Base-by-base conservation (phyloP, 2,329 filamentous ascomycete species). In the Chaetomiaceae sp. region DNA sequence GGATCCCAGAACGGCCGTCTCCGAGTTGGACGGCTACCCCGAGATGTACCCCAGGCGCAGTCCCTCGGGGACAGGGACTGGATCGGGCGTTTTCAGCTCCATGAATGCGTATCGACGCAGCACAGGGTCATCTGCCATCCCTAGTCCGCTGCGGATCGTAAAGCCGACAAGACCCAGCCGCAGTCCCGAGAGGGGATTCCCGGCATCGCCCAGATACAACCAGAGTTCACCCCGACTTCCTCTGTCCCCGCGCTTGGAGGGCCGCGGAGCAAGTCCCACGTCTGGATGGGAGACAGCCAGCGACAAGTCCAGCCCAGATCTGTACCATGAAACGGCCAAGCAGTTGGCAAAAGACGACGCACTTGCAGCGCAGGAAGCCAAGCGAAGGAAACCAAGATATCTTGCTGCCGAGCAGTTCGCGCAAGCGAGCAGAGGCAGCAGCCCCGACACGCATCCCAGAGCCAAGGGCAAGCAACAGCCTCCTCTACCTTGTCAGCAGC, bases 1-100 rank as follows among this genome's bases (percentile, higher is more conserved):
- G 14, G 59, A 58, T 16, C 33, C 51, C 1, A 53, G 48, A 7
- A 48, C 54, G 2, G 50, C 50, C 12, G 50, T 57, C 17, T 58
- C 54, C n/a, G 59, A 60, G n/a, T 23, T 53, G 8, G 44, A 49
- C 12, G 35, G 21, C 44, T 38, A 33, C 39, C 38, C 25, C 5
- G 43, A 49, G 21, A 39, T 21, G 5, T 16, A 31, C 17, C 21
- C 27, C 19, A 20, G 27, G 25, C 30, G 31, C 7, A 45, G 35
- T 33, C 48, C 35, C n/a, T 49, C 50, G 20, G 42, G 49, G 40
- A 21, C 49, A 1, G 35, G 17, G 20, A 7, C 50, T n/a, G n/a
- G n/a, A n/a, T n/a, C n/a, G 42, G 46, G 35, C n/a, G 31, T 38
- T 20, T 41, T 42, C 35, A 17, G 27, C 27, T 38, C 19, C 6